Base-by-base conservation (phyloP, 208 protist genomes). In the Novymonas esmeraldas region DNA sequence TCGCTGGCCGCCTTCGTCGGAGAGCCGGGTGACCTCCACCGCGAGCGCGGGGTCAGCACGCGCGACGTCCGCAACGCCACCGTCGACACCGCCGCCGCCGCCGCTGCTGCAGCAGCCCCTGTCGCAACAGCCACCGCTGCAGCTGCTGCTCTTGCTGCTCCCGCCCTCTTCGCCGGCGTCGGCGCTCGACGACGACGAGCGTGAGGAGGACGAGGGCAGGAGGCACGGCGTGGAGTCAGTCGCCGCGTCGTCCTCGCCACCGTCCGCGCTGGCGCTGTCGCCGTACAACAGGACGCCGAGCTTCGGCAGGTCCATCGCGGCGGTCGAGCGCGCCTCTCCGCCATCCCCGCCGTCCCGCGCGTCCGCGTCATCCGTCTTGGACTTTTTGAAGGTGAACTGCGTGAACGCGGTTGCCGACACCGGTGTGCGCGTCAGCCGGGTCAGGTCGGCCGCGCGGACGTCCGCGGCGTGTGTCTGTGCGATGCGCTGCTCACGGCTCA, bases 321-420 rank as follows among this genome's bases (percentile, higher is more conserved):
- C 49, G 22, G 31, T 24, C 22, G 39, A 26, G 38, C 22, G 14
- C 28, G 20, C 56, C 3, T 7, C 20, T 18, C 9, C 31, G 26
- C 20, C 22, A 34, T n/a, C 2, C 20, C 39, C 34, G 34, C 34
- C 26, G 20, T 48, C 44, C 16, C 33, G 28, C 7, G 33, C 28
- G 1, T 24, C 9, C 24, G 22, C 29, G 10, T 55, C 55, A 9
- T 61, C 56, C 38, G n/a, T 14, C 26, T 36, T 61, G 5, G 56
- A 9, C 13, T 65, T 62, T 38, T 81, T 82, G 55, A 87, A 83
- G 6, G 66, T 62, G 45, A 79, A 90, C 68, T 89, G 85, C 29
- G 89, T 85, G 29, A 92, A 81, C 11, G 89, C 73, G 31, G 89
- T 90, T 18, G 85, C 83, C 24, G 89, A 90, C 41, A 94, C 75